These are phyloP conservation scores for Rutstroemia sydowiana DNA, from an alignment of 2,329 filamentous ascomycete genomes.

Conservation along the genomic window DNA sequence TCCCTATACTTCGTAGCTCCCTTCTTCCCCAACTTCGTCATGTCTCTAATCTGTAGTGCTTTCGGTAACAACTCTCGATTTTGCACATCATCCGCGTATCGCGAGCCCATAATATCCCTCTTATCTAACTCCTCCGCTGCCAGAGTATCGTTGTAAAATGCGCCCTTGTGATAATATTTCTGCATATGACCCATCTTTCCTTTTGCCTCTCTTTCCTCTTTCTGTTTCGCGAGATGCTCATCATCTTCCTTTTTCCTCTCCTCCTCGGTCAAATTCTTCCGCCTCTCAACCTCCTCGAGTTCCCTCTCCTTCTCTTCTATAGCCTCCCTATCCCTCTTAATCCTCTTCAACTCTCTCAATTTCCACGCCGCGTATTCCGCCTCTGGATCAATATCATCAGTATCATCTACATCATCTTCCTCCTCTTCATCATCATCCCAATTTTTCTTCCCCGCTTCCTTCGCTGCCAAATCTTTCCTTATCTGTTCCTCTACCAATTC, in stretches of 20 bases:
- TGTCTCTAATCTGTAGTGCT: constrained; percentile 86
- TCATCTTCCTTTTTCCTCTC: constrained; percentile 82
- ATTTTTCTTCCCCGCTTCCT: constrained; percentile 68
- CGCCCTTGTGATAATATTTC: constrained; percentile 93
- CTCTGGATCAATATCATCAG: constrained; percentile 77
- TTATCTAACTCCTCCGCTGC: constrained; percentile 68
- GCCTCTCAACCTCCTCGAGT: constrained; percentile 79
- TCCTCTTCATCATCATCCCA: constrained; percentile 75
- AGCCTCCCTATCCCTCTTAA: constrained; percentile 77
- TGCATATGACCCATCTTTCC: constrained; percentile 89
- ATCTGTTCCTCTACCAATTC: constrained; percentile 83
- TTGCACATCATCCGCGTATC: constrained; percentile 74
- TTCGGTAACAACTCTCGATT: constrained; percentile 80
- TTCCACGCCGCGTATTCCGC: constrained; percentile 92
- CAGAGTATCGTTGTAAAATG: constrained; percentile 83
- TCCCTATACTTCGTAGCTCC: constrained; percentile 87
- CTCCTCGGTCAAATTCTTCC: constrained; percentile 77
- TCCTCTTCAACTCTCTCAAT: constrained; percentile 78
- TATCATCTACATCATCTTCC: constrained; percentile 76
- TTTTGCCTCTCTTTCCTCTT: constrained; percentile 45
- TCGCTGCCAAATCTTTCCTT: constrained; percentile 69
- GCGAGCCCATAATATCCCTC: constrained; percentile 78
- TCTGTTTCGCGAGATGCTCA: constrained; percentile 65
- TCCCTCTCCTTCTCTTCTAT: constrained; percentile 82
- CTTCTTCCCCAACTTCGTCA: constrained; percentile 89